Evolutionary conservation across 768 basidiomycete species (phyloP), one percentile per base, ranked within the genome.

Genomic region (Naematelia encephala): DNA sequence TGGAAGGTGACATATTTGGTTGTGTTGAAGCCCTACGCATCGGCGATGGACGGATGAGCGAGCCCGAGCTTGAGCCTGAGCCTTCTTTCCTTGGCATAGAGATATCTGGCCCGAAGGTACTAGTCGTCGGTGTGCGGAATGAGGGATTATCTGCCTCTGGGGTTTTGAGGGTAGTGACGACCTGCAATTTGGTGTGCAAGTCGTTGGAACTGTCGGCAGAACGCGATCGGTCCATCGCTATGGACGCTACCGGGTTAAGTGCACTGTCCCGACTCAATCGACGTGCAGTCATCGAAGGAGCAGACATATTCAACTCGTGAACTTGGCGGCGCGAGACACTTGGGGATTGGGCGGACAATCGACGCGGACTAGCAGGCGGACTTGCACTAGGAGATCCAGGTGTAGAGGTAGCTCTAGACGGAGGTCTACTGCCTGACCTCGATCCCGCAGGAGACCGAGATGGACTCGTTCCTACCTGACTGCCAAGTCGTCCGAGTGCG

Each of bases 401-500:
- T 26, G 5, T 43, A 5, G 43, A 27, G 14, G 19, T 27, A 23
- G n/a, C n/a, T n/a, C n/a, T n/a, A n/a, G n/a, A n/a, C n/a, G n/a
- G n/a, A n/a, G n/a, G n/a, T n/a, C n/a, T n/a, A n/a, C n/a, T n/a
- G n/a, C n/a, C n/a, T n/a, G 21, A 27, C 50, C 12, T 29, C 28
- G 34, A 16, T 16, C 8, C 34, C 8, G 34, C 34, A 39, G 34
- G 8, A 16, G 34, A 39, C 8, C 16, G 34, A 39, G 34, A 39
- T 8, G 8, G 34, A 16, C 34, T 16, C 16, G 16, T 16, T 8
- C 34, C 34, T 16, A 39, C 34, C 34, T 39, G 34, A 8, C 16
- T 39, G 34, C 8, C 34, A 39, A 39, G 34, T 39, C 83, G 81
- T 52, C 87, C 81, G 25, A 91, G 79, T 14, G 86, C 82, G 45